A percentile compares a stretch with the other conserved stretches of the same genome.
Evolutionary conservation across 2,329 filamentous ascomycete species (phyloP).

Genomic region (Phoma sp.): DNA sequence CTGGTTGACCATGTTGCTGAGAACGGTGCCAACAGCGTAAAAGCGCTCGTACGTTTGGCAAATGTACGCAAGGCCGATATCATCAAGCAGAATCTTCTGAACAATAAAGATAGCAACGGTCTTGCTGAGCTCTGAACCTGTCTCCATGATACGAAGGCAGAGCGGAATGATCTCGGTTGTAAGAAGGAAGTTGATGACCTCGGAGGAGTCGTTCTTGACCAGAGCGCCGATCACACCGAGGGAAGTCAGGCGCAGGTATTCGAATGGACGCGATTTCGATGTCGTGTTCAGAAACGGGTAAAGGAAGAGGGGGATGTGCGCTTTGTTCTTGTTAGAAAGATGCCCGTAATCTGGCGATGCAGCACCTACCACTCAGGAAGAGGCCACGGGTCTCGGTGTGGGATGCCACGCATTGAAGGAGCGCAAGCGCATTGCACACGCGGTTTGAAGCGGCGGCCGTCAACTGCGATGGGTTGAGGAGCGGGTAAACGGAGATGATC

Average conservation of each 20-base stretch:
- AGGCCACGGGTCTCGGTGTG: conserved; percentile 95
- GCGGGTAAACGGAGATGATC: conserved; percentile 97
- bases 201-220: conserved; percentile 98
- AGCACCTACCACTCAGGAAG: conserved; percentile 80
- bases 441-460: conserved; percentile 97
- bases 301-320: conserved; percentile 95
- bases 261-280: conserved; percentile 95
- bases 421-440: conserved; percentile 94
- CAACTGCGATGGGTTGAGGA: conserved; percentile 94
- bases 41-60: conserved; percentile 99
- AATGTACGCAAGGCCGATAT: conserved; percentile 96
- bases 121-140: conserved; percentile 96
- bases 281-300: conserved; percentile 99
- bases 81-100: conserved; percentile 96
- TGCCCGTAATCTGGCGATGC: neutral
- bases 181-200: conserved; percentile 98
- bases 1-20: conserved; percentile 98
- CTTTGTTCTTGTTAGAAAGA: conserved; percentile 58
- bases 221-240: conserved; percentile 95
- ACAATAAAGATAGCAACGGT: conserved; percentile 99
- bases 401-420: conserved; percentile 95
- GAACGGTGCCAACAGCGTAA: conserved; percentile 94
- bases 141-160: conserved; percentile 98
- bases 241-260: conserved; percentile 94
- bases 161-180: conserved; percentile 98